A percentile compares a stretch with the other conserved stretches of the same genome.
phyloP scores from a whole-genome alignment of 306 rosid species.

The Ormosia emarginata region DNA sequence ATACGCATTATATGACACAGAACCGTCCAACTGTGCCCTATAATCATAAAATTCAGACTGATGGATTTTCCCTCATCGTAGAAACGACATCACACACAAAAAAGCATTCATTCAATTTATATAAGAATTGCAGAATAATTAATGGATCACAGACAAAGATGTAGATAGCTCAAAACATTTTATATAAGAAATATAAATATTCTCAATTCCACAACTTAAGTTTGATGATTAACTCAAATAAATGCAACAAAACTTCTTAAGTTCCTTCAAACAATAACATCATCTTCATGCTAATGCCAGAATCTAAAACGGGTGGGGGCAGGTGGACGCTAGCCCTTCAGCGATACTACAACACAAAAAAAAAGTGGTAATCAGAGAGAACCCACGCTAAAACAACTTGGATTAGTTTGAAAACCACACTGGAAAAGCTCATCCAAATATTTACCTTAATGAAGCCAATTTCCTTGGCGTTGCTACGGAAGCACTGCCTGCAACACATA shows the following conservation, averaged over 20 bases:
- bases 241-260: slow-evolving; percentile 22
- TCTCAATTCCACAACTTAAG: background rate
- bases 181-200: slow-evolving; percentile 1
- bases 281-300: slow-evolving; percentile 8
- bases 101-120: background rate
- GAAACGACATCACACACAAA: background rate
- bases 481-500: slow-evolving; percentile 82
- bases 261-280: slow-evolving; percentile 6
- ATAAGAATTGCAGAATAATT: background rate
- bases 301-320: background rate
- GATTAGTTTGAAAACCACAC: background rate
- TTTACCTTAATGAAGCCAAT: slow-evolving; percentile 70
- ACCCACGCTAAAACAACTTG: background rate
- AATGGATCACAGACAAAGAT: background rate
- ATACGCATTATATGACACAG: no score
- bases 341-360: slow-evolving; percentile 61
- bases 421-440: background rate
- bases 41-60: background rate
- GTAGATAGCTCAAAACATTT: background rate
- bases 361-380: background rate
- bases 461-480: slow-evolving; percentile 78
- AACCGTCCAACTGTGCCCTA: no score
- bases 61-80: background rate
- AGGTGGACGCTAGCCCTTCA: slow-evolving; percentile 13
- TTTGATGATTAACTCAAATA: background rate